Base-by-base conservation (phyloP, 1,284 basidiomycete genomes). In the Trametes sp. region DNA sequence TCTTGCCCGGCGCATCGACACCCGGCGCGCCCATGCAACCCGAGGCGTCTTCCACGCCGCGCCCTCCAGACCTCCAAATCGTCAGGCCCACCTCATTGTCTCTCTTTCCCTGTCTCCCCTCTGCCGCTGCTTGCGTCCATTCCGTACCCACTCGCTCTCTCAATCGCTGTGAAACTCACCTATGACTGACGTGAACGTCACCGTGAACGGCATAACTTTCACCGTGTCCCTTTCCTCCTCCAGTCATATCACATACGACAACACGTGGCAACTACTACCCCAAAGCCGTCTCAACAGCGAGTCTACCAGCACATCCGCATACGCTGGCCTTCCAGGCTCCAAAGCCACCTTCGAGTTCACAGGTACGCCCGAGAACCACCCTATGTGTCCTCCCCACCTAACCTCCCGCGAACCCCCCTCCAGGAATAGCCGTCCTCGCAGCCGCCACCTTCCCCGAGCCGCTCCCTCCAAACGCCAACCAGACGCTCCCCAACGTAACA, bases 401-500 rank as follows among this genome's bases (percentile, higher is more conserved):
- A 26, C 16, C 23, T 26, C 24, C 26, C 24, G 11, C 24, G 23
- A 41, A 41, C 16, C 9, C n/a, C n/a, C n/a, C n/a, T 4, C 50
- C 21, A 53, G 51, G 51, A 23, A 38, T 38, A 9, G 51, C 51
- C 4, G 6, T 53, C 21, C 16, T 53, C 16, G 35, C 51, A 24
- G 51, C 5, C 4, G 23, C 51, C 4, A 41, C 51, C 24, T 41
- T 53, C 11, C 51, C 51, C 35, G 23, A 21, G 4, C 8, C 35
- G 4, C 24, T 53, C 23, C 51, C 51, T 19, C 35, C 51, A 36
- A 53, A 53, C 23, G 33, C 51, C 2, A 53, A 53, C 35, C 51
- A 53, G 13, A 53, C 51, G 23, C 51, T 36, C 23, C 51, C 51
- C 21, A 53, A 53, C 36, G 51, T 53, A 11, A 53, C 51, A 23